Percentiles rank a stretch among this genome's conserved stretches.
phyloP scores from a whole-genome alignment of 2,329 filamentous ascomycete genomes.

The Sphaerulina musiva region DNA sequence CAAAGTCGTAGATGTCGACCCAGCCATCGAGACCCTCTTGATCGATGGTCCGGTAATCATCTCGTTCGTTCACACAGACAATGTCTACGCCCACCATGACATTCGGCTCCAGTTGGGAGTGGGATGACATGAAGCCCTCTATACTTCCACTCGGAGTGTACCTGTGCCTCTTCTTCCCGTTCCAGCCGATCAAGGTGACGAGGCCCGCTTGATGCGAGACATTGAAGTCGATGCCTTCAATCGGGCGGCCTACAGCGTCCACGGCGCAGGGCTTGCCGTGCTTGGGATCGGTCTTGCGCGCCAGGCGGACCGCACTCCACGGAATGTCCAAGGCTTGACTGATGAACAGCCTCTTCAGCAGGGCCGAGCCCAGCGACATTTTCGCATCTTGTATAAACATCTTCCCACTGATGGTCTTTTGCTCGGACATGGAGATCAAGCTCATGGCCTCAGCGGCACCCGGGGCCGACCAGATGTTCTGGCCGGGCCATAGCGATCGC shows the following conservation, averaged over 20 bases:
- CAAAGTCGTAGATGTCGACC: conserved; percentile 65
- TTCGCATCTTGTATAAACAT: conserved; percentile 56
- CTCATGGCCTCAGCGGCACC: conserved; percentile 39
- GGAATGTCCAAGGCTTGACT: conserved; percentile 51
- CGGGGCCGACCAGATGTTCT: conserved; percentile 39
- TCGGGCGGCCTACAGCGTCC: conserved; percentile 35
- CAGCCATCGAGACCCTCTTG: conserved; percentile 58
- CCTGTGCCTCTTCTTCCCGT: conserved; percentile 26
- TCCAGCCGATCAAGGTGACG: conserved; percentile 57
- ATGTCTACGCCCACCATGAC: conserved; percentile 64
- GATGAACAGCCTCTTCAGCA: conserved; percentile 67
- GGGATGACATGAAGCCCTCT: conserved; percentile 25
- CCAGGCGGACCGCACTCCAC: conserved; percentile 55
- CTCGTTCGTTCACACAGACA: conserved; percentile 66
- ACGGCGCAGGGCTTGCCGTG: conserved; percentile 49
- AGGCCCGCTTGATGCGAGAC: conserved; percentile 72
- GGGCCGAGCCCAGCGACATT: conserved; percentile 63
- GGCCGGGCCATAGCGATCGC: conserved; percentile 41
- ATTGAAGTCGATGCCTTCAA: conserved; percentile 59
- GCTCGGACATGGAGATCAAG: conserved; percentile 48
- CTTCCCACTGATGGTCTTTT: conserved; percentile 51
- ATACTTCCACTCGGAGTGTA: conserved; percentile 27
- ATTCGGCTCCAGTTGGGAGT: conserved; percentile 23
- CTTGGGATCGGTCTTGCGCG: conserved; percentile 47
- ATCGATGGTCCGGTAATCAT: conserved; percentile 54